Percentiles rank a stretch among this genome's conserved stretches.
Evolutionary conservation across 2,329 filamentous ascomycete genomes (phyloP).

Genomic region (Xylariaceae sp.): DNA sequence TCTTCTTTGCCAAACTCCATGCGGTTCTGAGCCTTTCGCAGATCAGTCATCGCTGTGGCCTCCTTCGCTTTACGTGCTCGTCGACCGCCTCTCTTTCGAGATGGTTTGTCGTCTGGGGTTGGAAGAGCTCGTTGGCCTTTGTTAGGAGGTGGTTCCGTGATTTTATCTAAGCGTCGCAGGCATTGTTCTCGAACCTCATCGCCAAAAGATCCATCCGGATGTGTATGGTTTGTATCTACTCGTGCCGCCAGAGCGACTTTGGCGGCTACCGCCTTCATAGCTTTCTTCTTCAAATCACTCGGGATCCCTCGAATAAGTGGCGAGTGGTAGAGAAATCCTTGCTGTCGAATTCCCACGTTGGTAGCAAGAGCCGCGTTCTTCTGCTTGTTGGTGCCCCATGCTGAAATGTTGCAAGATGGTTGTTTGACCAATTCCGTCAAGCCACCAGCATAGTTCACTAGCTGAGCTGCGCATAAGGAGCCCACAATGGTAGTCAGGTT

Average conservation of each 20-base stretch:
- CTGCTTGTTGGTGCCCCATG: constrained; percentile 85
- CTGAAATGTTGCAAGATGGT: constrained; percentile 86
- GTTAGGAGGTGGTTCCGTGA: constrained; percentile 87
- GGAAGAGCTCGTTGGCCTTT: constrained; percentile 83
- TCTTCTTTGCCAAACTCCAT: constrained; percentile 97
- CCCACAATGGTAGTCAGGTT: constrained; percentile 90
- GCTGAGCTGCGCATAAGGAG: constrained; percentile 86
- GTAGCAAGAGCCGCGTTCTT: constrained; percentile 73
- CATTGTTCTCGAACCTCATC: constrained; percentile 79
- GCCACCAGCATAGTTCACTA: constrained; percentile 92
- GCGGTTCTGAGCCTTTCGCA: constrained; percentile 93
- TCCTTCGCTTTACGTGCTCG: constrained; percentile 93
- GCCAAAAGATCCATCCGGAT: constrained; percentile 76
- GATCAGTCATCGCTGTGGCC: constrained; percentile 91
- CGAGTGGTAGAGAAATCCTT: constrained; percentile 91
- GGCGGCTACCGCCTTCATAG: constrained; percentile 88
- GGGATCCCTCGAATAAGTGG: constrained; percentile 83
- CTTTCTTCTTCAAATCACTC: constrained; percentile 83
- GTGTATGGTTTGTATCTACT: constrained; percentile 80
- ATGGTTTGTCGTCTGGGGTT: constrained; percentile 91
- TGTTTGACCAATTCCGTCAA: constrained; percentile 86
- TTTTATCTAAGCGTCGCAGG: constrained; percentile 81
- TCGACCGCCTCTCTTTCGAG: constrained; percentile 85
- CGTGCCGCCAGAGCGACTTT: constrained; percentile 93
- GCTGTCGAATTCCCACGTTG: constrained; percentile 84